Evolutionary conservation across 2,329 filamentous ascomycete genomes (phyloP).

Genomic region (Calonectria fujianensis): DNA sequence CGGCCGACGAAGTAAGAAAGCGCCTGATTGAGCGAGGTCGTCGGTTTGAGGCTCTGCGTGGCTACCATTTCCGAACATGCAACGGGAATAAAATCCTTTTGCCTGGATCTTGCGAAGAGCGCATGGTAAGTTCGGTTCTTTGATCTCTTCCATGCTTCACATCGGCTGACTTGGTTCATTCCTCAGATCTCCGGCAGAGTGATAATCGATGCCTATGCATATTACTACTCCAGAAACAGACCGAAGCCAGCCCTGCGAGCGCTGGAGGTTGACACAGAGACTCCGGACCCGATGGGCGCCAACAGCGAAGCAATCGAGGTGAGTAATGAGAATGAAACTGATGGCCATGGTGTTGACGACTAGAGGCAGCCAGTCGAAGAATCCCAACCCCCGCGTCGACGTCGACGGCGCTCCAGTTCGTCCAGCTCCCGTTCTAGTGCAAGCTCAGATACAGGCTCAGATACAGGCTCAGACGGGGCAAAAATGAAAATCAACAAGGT

Average conservation of each 20-base stretch:
- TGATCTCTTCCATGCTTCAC: too few relatives aligned
- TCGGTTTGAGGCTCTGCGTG: conserved; percentile 14
- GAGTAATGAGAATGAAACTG: neutral
- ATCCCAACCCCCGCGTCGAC: neutral
- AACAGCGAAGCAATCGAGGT: neutral
- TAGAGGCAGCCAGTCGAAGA: neutral
- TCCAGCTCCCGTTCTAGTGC: too few relatives aligned
- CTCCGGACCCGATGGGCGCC: neutral
- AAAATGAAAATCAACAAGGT: conserved; percentile 14
- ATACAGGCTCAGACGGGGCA: neutral
- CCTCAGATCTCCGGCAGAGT: conserved; percentile 22
- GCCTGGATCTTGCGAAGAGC: neutral
- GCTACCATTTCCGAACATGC: conserved; percentile 21
- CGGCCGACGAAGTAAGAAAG: neutral
- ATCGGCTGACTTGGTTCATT: neutral
- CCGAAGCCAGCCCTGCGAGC: neutral
- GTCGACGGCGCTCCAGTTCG: neutral
- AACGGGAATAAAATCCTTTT: conserved; percentile 21
- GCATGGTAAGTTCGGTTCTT: neutral
- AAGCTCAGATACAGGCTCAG: neutral
- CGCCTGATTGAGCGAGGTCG: conserved; percentile 13
- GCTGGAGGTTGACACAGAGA: neutral
- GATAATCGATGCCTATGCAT: conserved; percentile 29
- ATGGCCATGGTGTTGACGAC: neutral
- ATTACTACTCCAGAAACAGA: conserved; percentile 6